Base-by-base conservation (phyloP, 257 asterid species). In the Scutellaria minor region DNA sequence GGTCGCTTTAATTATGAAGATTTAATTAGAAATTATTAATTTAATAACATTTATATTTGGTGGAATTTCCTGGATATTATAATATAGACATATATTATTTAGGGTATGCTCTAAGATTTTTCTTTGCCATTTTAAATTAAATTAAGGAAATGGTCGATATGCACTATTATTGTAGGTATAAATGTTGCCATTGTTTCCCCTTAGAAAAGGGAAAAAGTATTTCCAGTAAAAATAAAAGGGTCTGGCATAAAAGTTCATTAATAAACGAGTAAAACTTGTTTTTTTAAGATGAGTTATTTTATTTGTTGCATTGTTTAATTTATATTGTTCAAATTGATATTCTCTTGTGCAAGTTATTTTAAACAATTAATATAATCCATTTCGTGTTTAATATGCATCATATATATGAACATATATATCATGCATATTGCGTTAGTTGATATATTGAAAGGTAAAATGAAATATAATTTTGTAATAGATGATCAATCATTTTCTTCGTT, bases 1-100 rank as follows among this genome's bases (percentile, higher is more conserved):
- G 72, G 69, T 69, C 72, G 6, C 66, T 60, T 27, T 7, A 69
- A 60, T 68, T 52, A 61, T 52, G 55, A 58, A 20, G 40, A 60
- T 58, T 68, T 68, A 50, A 74, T 56, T 48, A 41, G 24, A 67
- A 52, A 51, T 50, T 48, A 35, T 47, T 48, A n/a, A 72, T 50
- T 57, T 27, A 51, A 11, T 27, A 3, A 40, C 50, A 6, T 18
- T 31, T 2, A 31, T 31, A 2, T 31, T 66, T 3, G 18, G 20
- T 48, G 5, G 6, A 53, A 61, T 58, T 37, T 45, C 40, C 0
- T 12, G 48, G 64, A 74, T 55, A 35, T 15, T 6, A 15, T 64
- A 37, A 45, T 74, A 54, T 9, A 39, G 9, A 42, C 1, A 54
- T 27, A 9, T 6, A 3, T 13, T 46, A 31, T 24, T 63, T 44